phyloP scores from a whole-genome alignment of 2,329 filamentous ascomycete genomes.

The Microthyrium microscopicum region DNA sequence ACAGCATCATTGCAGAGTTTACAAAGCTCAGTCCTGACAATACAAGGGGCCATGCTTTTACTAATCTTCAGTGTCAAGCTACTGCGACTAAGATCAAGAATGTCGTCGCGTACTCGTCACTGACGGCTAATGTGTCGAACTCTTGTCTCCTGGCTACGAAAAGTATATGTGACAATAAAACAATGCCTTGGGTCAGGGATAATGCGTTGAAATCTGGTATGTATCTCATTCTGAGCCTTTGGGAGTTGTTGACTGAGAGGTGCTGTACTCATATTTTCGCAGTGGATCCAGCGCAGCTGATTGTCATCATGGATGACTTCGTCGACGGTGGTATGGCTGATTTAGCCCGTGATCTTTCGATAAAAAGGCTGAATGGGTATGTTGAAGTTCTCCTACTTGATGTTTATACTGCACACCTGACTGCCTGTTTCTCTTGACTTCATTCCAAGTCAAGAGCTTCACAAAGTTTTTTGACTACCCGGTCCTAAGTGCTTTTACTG shows the following conservation, averaged over 20 bases:
- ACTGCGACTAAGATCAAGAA: conserved; percentile 33
- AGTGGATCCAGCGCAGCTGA: conserved; percentile 23
- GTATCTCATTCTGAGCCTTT: too few species aligned
- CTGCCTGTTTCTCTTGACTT: too few species aligned
- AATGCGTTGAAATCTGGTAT: conserved; percentile 24
- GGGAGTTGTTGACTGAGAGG: background rate
- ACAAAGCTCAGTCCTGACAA: conserved; percentile 8
- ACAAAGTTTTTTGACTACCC: too few species aligned
- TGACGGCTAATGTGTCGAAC: conserved; percentile 27
- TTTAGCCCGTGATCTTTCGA: conserved; percentile 26
- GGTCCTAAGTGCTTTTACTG: too few species aligned
- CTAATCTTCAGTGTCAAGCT: conserved; percentile 30
- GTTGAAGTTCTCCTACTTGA: too few species aligned
- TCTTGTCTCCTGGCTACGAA: conserved; percentile 34
- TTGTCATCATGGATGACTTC: conserved; percentile 36
- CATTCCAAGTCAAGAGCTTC: too few species aligned
- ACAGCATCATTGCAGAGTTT: conserved; percentile 15
- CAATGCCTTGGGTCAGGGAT: conserved; percentile 29
- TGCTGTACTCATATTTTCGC: too few species aligned
- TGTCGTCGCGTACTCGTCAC: conserved; percentile 29
- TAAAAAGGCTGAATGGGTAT: conserved; percentile 21
- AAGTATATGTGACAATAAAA: conserved; percentile 30
- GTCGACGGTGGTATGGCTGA: conserved; percentile 34
- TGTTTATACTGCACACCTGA: too few species aligned
- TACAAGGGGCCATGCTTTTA: conserved; percentile 8